Evolutionary conservation across 2,329 filamentous ascomycete species (phyloP), one percentile per base, ranked within the genome.

Genomic region (Clonostachys rosea): DNA sequence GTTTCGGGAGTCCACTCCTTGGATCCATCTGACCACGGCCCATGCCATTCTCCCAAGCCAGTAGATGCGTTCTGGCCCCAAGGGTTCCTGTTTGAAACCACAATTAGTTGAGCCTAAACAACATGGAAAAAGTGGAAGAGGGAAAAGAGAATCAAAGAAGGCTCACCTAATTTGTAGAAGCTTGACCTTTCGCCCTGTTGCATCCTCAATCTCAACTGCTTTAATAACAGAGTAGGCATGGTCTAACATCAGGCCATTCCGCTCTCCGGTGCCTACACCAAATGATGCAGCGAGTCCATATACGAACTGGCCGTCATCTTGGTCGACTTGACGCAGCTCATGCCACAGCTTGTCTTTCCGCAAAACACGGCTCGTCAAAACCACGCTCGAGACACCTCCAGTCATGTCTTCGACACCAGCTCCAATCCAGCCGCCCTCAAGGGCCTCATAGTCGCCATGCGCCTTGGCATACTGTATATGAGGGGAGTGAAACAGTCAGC

Each of bases 1-100:
- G 84, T 87, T 56, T 87, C 79, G 0, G 84, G 70, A 2, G 83
- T 89, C 86, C 86, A 90, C 59, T 89, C 79, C 53, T 84, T 81
- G 6, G 82, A 86, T 1, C 86, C 86, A 59, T 89, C 86, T 36
- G 79, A 81, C 86, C 86, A 90, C 5, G 83, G 75, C 13, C 86
- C 86, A 47, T 78, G 83, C 85, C 86, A 89, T 64, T 88, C 86
- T 43, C 69, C 68, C 3, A 64, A 44, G 10, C 67, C 68, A 18
- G 52, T 54, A n/a, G 54, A 52, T 10, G 54, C 50, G 30, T 76
- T 77, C 50, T 79, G 71, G 11, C 86, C 86, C 86, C 86, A 89
- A 0, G 86, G 86, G 55, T 90, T 89, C 40, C 74, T 30, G 24
- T 30, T 30, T 10, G 8, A 30, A 5, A 30, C 24, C 24, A 55